These are phyloP conservation scores for Colletotrichum melonis DNA, from an alignment of 2,329 filamentous ascomycete genomes.

Conservation along the genomic window DNA sequence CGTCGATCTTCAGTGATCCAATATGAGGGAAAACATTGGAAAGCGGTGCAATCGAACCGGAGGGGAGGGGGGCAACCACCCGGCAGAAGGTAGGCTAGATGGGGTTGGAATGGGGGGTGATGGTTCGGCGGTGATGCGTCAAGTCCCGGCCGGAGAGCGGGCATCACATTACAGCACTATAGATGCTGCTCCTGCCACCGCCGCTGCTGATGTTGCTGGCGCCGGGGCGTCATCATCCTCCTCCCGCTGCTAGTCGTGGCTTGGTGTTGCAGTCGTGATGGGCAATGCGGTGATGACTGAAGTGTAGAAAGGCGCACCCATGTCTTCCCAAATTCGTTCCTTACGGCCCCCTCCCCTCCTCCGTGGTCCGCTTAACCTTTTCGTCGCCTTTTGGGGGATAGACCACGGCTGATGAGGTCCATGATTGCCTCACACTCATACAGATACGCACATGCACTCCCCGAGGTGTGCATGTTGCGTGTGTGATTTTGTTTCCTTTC, in stretches of 20 bases:
- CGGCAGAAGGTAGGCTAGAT: neutral
- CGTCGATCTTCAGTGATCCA: neutral
- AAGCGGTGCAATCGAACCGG: neutral
- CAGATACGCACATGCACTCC: neutral
- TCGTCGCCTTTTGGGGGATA: neutral
- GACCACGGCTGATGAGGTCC: neutral
- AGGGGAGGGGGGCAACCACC: neutral
- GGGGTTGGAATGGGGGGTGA: neutral
- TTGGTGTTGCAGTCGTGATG: neutral
- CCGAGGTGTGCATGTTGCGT: neutral
- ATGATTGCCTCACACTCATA: neutral
- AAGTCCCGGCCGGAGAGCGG: neutral
- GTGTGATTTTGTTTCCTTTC: neutral
- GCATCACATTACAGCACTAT: neutral
- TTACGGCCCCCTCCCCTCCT: neutral
- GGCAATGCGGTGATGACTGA: slow-evolving; percentile 2
- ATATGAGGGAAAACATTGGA: neutral
- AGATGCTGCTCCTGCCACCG: neutral
- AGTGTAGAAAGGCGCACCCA: slow-evolving; percentile 13
- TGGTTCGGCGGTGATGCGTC: neutral
- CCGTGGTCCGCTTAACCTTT: slow-evolving; percentile 5
- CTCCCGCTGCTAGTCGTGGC: neutral
- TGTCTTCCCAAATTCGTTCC: neutral
- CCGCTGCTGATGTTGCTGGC: neutral
- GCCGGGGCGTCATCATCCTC: neutral